A percentile compares a stretch with the other conserved stretches of the same genome.
Conservation (phyloP, 2,329 filamentous ascomycete genomes). For the Chrysoporthe cubensis region DNA sequence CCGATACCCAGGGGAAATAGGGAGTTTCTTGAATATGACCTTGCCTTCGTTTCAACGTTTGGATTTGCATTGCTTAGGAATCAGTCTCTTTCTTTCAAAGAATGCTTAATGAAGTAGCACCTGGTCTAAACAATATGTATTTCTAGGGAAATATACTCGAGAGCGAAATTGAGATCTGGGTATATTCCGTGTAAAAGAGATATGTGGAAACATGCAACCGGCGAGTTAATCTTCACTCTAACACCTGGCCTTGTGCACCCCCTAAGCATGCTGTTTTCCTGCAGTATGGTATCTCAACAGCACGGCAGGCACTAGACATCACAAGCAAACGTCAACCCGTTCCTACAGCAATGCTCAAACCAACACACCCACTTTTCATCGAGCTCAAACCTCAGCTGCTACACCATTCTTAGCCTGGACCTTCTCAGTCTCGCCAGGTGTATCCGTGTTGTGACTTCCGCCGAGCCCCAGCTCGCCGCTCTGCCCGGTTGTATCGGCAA, state of each 20-base stretch:
- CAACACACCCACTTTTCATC: not conserved
- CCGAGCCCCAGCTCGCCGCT: constrained; percentile 31
- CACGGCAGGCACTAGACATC: not conserved
- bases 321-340: not conserved
- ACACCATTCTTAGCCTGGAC: constrained; percentile 27
- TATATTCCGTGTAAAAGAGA: not conserved
- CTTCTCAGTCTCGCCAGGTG: constrained; percentile 28
- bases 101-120: not conserved
- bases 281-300: not conserved
- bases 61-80: not conserved
- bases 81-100: not conserved
- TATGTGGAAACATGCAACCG: not conserved
- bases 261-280: not conserved
- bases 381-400: constrained; percentile 16
- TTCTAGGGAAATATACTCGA: not conserved
- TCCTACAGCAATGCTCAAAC: not conserved
- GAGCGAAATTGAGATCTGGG: not conserved
- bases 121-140: not conserved
- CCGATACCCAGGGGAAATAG: constrained; percentile 8
- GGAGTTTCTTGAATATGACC: not conserved
- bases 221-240: not conserved
- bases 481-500: constrained; percentile 19
- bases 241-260: not conserved
- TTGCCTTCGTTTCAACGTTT: not conserved
- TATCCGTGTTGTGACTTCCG: constrained; percentile 5